These are phyloP conservation scores for Globisporangium radiosum DNA, from an alignment of 352 stramenopile genomes.

Conservation along the genomic window DNA sequence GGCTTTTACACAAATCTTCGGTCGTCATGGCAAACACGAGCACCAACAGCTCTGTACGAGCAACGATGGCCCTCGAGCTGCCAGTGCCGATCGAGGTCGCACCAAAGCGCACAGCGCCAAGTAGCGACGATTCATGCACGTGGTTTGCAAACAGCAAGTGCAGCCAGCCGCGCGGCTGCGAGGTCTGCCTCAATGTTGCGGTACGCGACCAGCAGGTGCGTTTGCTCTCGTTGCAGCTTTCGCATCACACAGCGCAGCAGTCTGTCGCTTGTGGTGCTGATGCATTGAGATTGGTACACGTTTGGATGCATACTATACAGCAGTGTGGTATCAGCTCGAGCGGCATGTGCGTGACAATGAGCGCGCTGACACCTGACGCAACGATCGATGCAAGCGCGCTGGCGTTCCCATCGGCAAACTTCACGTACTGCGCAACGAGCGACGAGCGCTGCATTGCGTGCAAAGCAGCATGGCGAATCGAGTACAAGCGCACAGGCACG, in stretches of 20 bases:
- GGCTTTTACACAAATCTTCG: neutral
- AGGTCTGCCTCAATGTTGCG: conserved; percentile 8
- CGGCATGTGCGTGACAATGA: conserved; percentile 5
- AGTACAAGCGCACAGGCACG: conserved; percentile 15
- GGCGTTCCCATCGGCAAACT: conserved; percentile 24
- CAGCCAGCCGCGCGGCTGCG: conserved; percentile 8
- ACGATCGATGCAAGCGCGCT: neutral
- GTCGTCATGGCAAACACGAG: neutral
- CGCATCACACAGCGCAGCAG: neutral
- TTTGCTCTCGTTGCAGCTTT: neutral
- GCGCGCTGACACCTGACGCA: neutral
- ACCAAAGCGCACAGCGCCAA: conserved; percentile 5
- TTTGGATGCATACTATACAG: neutral
- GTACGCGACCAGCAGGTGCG: conserved; percentile 2
- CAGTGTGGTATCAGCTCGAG: conserved; percentile 6
- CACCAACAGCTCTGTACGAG: neutral
- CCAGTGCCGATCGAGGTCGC: conserved; percentile 1
- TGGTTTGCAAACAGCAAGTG: conserved; percentile 8
- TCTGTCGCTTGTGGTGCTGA: neutral
- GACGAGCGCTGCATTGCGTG: conserved; percentile 20
- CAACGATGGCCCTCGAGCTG: neutral
- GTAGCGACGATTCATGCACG: conserved; percentile 7
- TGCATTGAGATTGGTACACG: neutral
- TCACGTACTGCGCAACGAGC: conserved; percentile 23
- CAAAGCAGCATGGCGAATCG: conserved; percentile 14